Conservation (phyloP, 257 asterid genomes). For the Nicotiana undulata region DNA sequence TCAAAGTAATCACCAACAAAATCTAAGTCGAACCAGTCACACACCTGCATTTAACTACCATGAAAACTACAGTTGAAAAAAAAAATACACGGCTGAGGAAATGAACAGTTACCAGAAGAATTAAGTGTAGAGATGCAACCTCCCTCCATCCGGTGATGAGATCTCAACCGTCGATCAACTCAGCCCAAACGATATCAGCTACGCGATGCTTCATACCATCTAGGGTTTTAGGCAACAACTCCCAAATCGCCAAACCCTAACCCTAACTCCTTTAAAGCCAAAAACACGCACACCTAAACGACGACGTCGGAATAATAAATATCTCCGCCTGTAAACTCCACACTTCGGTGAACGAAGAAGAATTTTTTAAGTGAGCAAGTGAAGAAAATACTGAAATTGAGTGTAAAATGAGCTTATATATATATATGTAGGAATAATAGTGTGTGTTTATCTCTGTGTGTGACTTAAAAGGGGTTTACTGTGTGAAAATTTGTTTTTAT, state of each 20-base stretch:
- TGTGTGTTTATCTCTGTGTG: neutral
- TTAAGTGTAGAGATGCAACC: conserved; percentile 82
- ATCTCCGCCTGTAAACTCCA: neutral
- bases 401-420: neutral
- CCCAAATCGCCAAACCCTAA: conserved; percentile 8
- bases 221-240: conserved; percentile 13
- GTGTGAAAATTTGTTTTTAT: neutral
- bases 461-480: neutral
- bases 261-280: conserved; percentile 1
- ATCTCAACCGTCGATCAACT: conserved; percentile 66
- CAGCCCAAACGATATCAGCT: conserved; percentile 38
- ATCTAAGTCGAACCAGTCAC: neutral
- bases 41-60: neutral
- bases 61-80: neutral
- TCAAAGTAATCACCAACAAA: neutral
- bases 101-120: conserved; percentile 92
- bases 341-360: neutral
- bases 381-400: neutral
- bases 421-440: neutral
- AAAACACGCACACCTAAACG: neutral
- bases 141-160: conserved; percentile 99
- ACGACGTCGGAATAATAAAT: neutral
- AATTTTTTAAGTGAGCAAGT: neutral
- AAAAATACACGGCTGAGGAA: conserved; percentile 27
- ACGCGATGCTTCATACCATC: conserved; percentile 41